Evolutionary conservation across 352 stramenopile genomes (phyloP).

Genomic region (Elongisporangium anandrum): DNA sequence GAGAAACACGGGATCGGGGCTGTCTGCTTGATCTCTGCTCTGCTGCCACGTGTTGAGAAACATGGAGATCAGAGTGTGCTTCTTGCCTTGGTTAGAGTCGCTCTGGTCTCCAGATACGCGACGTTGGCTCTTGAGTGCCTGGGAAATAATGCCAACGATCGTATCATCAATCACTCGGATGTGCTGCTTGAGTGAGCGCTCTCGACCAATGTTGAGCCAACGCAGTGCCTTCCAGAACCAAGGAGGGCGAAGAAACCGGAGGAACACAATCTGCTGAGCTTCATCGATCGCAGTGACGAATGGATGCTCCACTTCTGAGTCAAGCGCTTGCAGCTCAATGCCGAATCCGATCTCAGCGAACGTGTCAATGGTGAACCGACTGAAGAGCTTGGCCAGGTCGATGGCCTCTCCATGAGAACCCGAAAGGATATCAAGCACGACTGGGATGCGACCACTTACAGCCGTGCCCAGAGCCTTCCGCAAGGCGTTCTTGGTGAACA

Average conservation of each 20-base stretch:
- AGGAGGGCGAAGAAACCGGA: conserved; percentile 30
- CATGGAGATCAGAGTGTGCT: conserved; percentile 35
- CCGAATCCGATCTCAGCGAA: conserved; percentile 75
- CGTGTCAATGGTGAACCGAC: conserved; percentile 58
- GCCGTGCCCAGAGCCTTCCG: conserved; percentile 31
- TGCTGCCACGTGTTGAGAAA: conserved; percentile 29
- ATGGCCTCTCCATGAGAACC: conserved; percentile 7
- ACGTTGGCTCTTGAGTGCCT: conserved; percentile 20
- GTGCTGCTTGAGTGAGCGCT: conserved; percentile 21
- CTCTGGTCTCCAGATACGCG: background rate
- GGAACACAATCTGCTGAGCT: conserved; percentile 19
- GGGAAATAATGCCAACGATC: conserved; percentile 31
- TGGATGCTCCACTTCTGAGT: conserved; percentile 25
- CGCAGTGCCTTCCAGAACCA: conserved; percentile 46
- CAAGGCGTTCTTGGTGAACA: conserved; percentile 58
- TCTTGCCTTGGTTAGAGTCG: background rate
- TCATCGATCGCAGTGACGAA: conserved; percentile 55
- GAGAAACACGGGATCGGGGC: conserved; percentile 22
- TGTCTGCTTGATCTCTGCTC: conserved; percentile 26
- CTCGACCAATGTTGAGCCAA: conserved; percentile 23
- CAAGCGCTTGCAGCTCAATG: conserved; percentile 30
- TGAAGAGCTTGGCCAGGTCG: conserved; percentile 36
- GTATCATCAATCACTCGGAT: conserved; percentile 32
- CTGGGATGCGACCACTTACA: conserved; percentile 17
- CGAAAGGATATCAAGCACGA: conserved; percentile 19